Conservation (phyloP, 169 alveolate species). For the Miamiensis avidus region DNA sequence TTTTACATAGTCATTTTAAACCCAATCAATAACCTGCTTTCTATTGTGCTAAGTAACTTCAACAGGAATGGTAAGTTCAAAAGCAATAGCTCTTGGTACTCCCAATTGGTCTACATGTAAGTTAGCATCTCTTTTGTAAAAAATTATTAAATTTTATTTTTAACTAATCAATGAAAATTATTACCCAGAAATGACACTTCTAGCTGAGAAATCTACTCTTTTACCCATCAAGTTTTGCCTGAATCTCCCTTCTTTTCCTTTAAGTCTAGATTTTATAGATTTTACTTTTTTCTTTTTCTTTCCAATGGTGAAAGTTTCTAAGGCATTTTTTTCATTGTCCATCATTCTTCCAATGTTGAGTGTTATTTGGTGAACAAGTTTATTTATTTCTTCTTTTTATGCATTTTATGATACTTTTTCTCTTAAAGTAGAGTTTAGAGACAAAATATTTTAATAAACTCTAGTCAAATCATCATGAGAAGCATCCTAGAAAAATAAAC, state of each 20-base stretch:
- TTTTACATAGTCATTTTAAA: slow-evolving; percentile 88
- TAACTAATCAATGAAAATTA: neutral
- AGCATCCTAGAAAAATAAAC: neutral
- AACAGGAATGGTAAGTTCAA: slow-evolving; percentile 98
- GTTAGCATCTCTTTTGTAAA: slow-evolving; percentile 91
- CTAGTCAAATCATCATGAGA: slow-evolving; percentile 98
- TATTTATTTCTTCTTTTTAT: neutral
- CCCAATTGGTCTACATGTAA: slow-evolving; percentile 96
- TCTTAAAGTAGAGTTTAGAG: slow-evolving; percentile 9
- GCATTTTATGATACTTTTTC: slow-evolving; percentile 10
- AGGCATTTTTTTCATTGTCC: slow-evolving; percentile 97
- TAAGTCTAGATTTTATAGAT: slow-evolving; percentile 97
- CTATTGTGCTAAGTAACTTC: slow-evolving; percentile 97
- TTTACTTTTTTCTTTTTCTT: slow-evolving; percentile 97
- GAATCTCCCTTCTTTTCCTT: slow-evolving; percentile 99
- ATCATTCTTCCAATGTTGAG: slow-evolving; percentile 92
- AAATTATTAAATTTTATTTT: too few species aligned
- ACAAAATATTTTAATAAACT: slow-evolving; percentile 29
- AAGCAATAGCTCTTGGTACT: slow-evolving; percentile 98
- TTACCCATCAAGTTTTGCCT: slow-evolving; percentile 99
- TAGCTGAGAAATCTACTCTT: slow-evolving; percentile 99
- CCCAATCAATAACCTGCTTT: slow-evolving; percentile 90
- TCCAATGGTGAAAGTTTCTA: slow-evolving; percentile 90
- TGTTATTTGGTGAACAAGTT: neutral
- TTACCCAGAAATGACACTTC: slow-evolving; percentile 98